Percentiles rank a stretch among this genome's conserved stretches.
Conservation (phyloP, 73 alveolate genomes). For the Paramecium sexaurelia region DNA sequence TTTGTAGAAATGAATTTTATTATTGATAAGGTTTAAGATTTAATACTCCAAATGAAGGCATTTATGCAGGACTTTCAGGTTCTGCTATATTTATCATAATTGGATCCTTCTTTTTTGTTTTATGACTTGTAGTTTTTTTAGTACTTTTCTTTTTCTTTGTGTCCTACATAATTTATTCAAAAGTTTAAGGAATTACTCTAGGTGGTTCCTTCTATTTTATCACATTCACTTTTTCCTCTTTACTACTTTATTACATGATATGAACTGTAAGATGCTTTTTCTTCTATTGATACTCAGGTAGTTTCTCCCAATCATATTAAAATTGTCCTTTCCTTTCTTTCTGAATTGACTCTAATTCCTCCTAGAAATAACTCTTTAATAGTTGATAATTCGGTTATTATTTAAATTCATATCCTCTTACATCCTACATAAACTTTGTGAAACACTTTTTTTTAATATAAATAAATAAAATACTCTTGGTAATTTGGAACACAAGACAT, state of each 20-base stretch:
- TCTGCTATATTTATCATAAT: conserved; percentile 17
- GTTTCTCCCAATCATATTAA: conserved; percentile 48
- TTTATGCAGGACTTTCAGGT: background rate
- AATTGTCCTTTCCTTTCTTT: background rate
- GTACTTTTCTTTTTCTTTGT: conserved; percentile 10
- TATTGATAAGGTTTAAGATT: background rate
- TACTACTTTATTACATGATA: conserved; percentile 1
- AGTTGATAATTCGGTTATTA: conserved; percentile 38
- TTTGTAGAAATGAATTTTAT: background rate
- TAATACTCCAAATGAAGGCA: background rate
- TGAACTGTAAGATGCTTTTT: conserved; percentile 43
- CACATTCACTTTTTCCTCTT: background rate
- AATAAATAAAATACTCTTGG: background rate
- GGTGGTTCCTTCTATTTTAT: background rate
- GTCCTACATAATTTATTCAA: conserved; percentile 34
- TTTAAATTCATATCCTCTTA: background rate
- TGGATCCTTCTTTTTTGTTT: background rate
- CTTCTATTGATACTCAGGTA: conserved; percentile 2
- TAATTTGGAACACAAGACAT: conserved; percentile 1
- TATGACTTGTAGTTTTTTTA: background rate
- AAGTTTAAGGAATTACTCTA: background rate
- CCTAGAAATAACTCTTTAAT: conserved; percentile 29
- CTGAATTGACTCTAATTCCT: background rate
- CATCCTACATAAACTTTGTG: background rate
- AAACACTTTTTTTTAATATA: conserved; percentile 3